Evolutionary conservation across 108 stramenopile genomes (phyloP).

Genomic region (Discostella pseudostelligera): DNA sequence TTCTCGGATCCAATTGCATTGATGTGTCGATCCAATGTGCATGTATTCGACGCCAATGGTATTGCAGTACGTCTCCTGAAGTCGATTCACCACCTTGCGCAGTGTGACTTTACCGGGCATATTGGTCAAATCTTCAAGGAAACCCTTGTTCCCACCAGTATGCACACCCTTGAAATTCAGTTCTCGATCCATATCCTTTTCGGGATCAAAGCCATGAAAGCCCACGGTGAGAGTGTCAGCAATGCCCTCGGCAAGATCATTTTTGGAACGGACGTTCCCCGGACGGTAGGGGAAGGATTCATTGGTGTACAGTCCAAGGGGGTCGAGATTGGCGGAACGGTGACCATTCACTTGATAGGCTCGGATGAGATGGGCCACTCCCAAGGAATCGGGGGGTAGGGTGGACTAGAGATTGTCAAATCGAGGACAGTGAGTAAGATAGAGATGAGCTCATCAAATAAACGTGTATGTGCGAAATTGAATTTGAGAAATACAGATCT

Average conservation of each 20-base stretch:
- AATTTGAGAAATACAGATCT: not conserved
- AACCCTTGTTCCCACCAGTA: conserved; percentile 93
- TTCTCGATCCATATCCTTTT: conserved; percentile 86
- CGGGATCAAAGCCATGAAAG: conserved; percentile 90
- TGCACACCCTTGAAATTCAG: conserved; percentile 82
- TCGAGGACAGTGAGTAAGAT: no score
- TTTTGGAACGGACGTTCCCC: conserved; percentile 37
- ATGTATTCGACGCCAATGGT: conserved; percentile 97
- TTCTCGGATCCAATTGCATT: conserved; percentile 98
- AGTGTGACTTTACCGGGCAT: conserved; percentile 84
- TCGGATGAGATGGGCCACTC: conserved; percentile 93
- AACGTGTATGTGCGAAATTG: no score
- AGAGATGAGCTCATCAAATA: no score
- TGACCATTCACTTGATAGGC: conserved; percentile 98
- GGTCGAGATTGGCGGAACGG: conserved; percentile 93
- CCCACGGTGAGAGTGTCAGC: conserved; percentile 84
- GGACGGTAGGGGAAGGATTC: conserved; percentile 84
- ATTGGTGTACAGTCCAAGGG: conserved; percentile 81
- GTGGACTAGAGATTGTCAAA: conserved; percentile 24
- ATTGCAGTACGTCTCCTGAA: conserved; percentile 93
- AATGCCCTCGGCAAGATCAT: conserved; percentile 48
- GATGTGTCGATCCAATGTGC: conserved; percentile 90
- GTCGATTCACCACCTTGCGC: conserved; percentile 73
- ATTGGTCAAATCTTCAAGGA: conserved; percentile 85
- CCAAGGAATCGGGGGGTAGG: conserved; percentile 87